Evolutionary conservation across 768 basidiomycete genomes (phyloP).

Genomic region (Termitomyces sp.): DNA sequence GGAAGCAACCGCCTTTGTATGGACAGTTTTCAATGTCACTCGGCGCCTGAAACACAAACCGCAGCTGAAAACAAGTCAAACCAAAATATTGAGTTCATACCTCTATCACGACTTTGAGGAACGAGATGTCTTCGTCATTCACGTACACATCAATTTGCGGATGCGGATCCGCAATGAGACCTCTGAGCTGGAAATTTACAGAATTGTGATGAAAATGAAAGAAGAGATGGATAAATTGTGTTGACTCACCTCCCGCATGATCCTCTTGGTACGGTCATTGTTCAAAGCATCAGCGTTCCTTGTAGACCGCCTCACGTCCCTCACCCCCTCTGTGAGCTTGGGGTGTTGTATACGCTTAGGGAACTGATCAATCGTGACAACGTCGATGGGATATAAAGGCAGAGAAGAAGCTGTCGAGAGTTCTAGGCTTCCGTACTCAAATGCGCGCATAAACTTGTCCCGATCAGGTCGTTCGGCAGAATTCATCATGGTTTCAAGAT

Average conservation of each 20-base stretch:
- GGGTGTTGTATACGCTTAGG: neutral
- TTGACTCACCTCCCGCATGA: neutral
- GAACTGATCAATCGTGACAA: neutral
- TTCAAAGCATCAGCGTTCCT: neutral
- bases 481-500: neutral
- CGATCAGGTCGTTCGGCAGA: neutral
- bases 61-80: neutral
- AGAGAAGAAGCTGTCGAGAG: neutral
- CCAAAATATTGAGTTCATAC: neutral
- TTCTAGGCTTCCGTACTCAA: neutral
- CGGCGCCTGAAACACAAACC: neutral
- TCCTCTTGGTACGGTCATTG: neutral
- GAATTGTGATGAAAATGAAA: neutral
- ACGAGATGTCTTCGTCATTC: neutral
- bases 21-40: neutral
- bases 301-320: neutral
- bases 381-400: neutral
- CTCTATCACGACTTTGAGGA: neutral
- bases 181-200: neutral
- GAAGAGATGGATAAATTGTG: neutral
- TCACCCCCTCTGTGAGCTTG: neutral
- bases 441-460: neutral
- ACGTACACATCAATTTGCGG: neutral
- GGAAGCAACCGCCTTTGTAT: neutral
- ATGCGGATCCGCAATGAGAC: neutral